phyloP scores from a whole-genome alignment of 225 moss, liverwort and hornwort genomes.

The Thuidium tamariscinum region DNA sequence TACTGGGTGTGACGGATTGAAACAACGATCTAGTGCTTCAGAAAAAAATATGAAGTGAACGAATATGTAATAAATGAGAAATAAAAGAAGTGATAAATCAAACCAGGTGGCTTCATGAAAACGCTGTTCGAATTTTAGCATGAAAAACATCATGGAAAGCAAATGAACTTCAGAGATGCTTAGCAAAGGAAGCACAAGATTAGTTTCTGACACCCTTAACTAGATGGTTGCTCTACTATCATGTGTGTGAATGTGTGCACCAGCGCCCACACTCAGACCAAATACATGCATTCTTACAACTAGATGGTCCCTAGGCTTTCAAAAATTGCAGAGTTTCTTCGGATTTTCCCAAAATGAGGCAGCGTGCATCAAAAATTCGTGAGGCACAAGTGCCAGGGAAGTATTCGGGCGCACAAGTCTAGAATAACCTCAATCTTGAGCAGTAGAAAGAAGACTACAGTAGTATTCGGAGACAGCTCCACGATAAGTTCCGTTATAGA shows the following conservation, averaged over 20 bases:
- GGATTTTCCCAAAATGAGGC: not conserved
- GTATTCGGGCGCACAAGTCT: not conserved
- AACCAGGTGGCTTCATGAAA: not conserved
- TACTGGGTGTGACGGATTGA: no score
- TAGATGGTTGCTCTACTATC: not conserved
- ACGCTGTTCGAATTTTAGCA: not conserved
- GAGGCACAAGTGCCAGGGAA: not conserved
- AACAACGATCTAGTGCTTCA: not conserved
- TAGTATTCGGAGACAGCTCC: not conserved
- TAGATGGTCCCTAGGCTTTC: not conserved
- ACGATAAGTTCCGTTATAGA: constrained; percentile 12
- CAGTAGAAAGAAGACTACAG: not conserved
- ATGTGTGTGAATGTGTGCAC: not conserved
- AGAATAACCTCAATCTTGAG: not conserved
- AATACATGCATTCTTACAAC: not conserved
- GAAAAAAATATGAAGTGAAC: not conserved
- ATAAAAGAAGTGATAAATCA: not conserved
- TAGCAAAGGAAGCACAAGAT: not conserved
- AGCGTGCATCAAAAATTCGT: not conserved
- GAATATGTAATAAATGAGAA: not conserved
- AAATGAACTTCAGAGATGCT: not conserved
- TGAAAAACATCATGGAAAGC: not conserved
- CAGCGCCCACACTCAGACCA: not conserved
- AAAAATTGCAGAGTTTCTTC: not conserved
- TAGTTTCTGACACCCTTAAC: not conserved